Conservation (phyloP, 1,284 basidiomycete genomes). For the Veloboletus limbatus region DNA sequence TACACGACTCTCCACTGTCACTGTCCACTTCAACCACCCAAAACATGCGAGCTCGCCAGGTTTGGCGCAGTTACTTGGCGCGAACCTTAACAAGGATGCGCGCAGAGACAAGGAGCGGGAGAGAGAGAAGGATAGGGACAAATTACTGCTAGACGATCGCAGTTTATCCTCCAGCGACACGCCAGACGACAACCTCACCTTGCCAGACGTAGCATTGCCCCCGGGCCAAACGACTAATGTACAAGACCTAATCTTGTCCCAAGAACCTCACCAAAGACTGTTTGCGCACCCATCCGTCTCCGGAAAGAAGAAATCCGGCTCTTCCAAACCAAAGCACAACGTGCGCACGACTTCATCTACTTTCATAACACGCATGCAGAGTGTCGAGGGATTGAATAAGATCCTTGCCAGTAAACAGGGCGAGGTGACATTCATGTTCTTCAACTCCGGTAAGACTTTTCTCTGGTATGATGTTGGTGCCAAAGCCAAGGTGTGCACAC, state of each 20-base stretch:
- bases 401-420: conserved; percentile 74
- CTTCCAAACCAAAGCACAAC: conserved; percentile 79
- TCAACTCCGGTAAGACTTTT: conserved; percentile 77
- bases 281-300: conserved; percentile 43
- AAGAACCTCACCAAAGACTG: conserved; percentile 43
- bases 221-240: conserved; percentile 10
- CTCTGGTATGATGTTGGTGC: conserved; percentile 80
- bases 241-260: conserved; percentile 36
- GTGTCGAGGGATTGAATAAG: conserved; percentile 73
- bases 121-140: conserved; percentile 56
- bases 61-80: conserved; percentile 64
- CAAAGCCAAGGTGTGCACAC: conserved; percentile 65
- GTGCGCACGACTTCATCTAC: conserved; percentile 85
- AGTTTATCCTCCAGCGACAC: conserved; percentile 77
- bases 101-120: conserved; percentile 55
- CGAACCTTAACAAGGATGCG: conserved; percentile 38
- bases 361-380: conserved; percentile 84
- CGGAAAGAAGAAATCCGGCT: conserved; percentile 60
- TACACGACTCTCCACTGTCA: conserved; percentile 59
- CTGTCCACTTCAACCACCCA: conserved; percentile 57
- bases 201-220: conserved; percentile 37
- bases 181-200: conserved; percentile 53
- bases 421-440: conserved; percentile 82
- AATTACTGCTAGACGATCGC: conserved; percentile 47
- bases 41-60: conserved; percentile 57